phyloP scores from a whole-genome alignment of 164 flowering plant genomes.

The Santalum album region DNA sequence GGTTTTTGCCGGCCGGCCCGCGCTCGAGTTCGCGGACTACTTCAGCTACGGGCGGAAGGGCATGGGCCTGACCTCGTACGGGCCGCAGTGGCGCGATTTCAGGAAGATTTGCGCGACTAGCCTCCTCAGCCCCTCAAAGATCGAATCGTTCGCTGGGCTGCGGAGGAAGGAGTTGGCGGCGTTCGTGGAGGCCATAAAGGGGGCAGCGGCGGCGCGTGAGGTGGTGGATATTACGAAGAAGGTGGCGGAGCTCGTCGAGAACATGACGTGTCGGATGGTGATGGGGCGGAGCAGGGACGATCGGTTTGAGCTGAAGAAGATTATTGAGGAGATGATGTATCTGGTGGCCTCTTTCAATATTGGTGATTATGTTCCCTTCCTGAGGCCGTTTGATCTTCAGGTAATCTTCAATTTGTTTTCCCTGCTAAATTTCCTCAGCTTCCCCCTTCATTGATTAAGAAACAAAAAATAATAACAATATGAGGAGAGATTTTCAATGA shows the following conservation, averaged over 20 bases:
- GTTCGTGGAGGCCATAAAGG: not conserved
- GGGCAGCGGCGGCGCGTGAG: not conserved
- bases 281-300: not conserved
- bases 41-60: slow-evolving; percentile 14
- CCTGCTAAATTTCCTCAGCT: not conserved
- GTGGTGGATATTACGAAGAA: not conserved
- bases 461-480: not conserved
- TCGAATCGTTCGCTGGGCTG: slow-evolving; percentile 11
- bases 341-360: not conserved
- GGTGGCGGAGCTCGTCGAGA: not conserved
- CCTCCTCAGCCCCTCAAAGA: slow-evolving; percentile 12
- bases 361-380: not conserved
- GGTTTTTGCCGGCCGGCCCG: slow-evolving; percentile 24
- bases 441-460: not conserved
- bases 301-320: not conserved
- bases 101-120: slow-evolving; percentile 18
- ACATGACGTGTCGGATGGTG: not conserved
- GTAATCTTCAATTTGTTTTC: not conserved
- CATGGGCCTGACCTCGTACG: slow-evolving; percentile 24
- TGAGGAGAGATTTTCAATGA: no score
- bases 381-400: not conserved
- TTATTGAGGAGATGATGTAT: not conserved
- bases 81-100: slow-evolving; percentile 19
- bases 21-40: slow-evolving; percentile 19
- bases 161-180: slow-evolving; percentile 17